Evolutionary conservation across 352 stramenopile species (phyloP), one percentile per base, ranked within the genome.

Genomic region (Phytophthora pistaciae): DNA sequence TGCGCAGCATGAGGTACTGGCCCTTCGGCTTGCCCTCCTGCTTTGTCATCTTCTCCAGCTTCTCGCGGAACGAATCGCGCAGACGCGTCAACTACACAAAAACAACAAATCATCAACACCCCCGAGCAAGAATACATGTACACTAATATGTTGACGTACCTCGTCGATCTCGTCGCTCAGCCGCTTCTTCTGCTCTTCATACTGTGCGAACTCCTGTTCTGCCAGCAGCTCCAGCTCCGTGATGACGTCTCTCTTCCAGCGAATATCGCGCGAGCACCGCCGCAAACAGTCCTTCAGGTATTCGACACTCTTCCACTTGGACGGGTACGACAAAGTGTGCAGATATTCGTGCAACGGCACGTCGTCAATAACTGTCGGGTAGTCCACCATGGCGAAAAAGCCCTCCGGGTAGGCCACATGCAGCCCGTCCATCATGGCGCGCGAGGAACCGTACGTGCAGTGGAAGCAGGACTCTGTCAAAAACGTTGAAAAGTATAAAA

Each of bases 141-240:
- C 27, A 50, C 64, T n/a, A n/a, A 52, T 6, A 20, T 46, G 4
- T 5, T 25, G 27, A 56, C 61, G 16, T 23, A 89, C 81, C 50
- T 92, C 78, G 40, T 96, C 87, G 21, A 96, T 96, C 42, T 94
- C 88, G n/a, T 80, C 79, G 54, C 88, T 82, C n/a, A 89, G 62
- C 10, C 61, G 63, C 44, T 91, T 70, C 62, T 91, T 78, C 49
- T 89, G 72, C 7, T 56, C 60, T 6, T 75, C 77, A 29, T 75
- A 90, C 18, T 73, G 65, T 5, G 74, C 77, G 25, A 88, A 81
- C 44, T 96, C 90, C 59, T 89, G 79, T 31, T 86, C 75, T 3
- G 90, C 88, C 50, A 96, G 79, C 36, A 86, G 49, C 55, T 96
- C 88, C 46, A 96, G 64, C 64, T 96, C 90, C 0, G 65, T 64